A percentile compares a stretch with the other conserved stretches of the same genome.
Conservation (phyloP, 140 eudicot genomes). For the Senecio squalidus region DNA sequence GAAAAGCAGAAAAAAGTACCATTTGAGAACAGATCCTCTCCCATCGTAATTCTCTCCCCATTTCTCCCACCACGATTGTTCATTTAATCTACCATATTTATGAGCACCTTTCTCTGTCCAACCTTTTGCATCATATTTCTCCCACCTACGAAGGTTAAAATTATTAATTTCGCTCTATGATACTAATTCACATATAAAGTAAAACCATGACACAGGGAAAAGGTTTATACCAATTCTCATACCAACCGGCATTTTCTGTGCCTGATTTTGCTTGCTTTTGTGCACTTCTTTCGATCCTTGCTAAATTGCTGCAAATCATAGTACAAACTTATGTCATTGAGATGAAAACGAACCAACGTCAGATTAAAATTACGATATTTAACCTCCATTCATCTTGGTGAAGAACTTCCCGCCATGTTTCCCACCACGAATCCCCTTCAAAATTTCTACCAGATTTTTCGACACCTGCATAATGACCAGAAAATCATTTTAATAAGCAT, state of each 20-base stretch:
- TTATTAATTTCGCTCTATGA: not conserved
- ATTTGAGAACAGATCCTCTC: slow-evolving; percentile 90
- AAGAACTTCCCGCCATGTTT: slow-evolving; percentile 98
- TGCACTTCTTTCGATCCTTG: slow-evolving; percentile 94
- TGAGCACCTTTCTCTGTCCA: slow-evolving; percentile 99
- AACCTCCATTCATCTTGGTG: slow-evolving; percentile 99
- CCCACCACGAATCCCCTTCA: slow-evolving; percentile 99
- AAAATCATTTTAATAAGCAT: not conserved
- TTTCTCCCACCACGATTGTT: slow-evolving; percentile 99
- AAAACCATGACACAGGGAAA: not conserved
- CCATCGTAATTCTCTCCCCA: slow-evolving; percentile 99
- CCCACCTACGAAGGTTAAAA: slow-evolving; percentile 57
- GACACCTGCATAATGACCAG: slow-evolving; percentile 47
- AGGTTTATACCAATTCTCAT: slow-evolving; percentile 74
- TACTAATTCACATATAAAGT: not conserved
- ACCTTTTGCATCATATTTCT: slow-evolving; percentile 94
- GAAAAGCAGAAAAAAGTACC: slow-evolving; percentile 35
- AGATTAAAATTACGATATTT: not conserved
- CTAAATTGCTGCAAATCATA: slow-evolving; percentile 60
- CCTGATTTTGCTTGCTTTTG: slow-evolving; percentile 99
- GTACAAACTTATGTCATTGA: not conserved
- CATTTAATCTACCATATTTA: slow-evolving; percentile 89
- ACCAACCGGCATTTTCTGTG: slow-evolving; percentile 94
- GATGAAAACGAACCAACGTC: slow-evolving; percentile 5
- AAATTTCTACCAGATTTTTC: slow-evolving; percentile 96